Percentiles rank a stretch among this genome's conserved stretches.
Evolutionary conservation across 768 basidiomycete species (phyloP).

Genomic region (Clitopilus hobsonii): DNA sequence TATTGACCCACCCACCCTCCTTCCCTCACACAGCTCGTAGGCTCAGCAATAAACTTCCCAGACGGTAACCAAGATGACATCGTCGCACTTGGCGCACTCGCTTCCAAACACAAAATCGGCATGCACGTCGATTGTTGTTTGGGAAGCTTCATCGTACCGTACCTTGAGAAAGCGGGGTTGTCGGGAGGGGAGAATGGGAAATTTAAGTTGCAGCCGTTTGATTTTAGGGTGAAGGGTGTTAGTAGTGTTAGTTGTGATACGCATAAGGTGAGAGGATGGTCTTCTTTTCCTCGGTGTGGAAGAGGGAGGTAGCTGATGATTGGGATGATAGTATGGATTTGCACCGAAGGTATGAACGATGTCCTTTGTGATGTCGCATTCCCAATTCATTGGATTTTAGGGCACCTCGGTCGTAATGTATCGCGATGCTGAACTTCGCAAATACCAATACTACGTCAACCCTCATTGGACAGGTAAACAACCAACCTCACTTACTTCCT

Average conservation of each 20-base stretch:
- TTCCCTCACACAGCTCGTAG: constrained; percentile 55
- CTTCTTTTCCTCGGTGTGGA: not conserved
- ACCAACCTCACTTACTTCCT: not conserved
- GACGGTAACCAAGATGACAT: constrained; percentile 90
- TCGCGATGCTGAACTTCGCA: constrained; percentile 66
- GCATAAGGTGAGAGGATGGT: constrained; percentile 60
- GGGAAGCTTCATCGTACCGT: constrained; percentile 92
- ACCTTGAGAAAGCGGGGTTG: constrained; percentile 76
- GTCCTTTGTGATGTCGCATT: not conserved
- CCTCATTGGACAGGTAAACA: constrained; percentile 70
- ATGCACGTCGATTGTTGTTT: constrained; percentile 95
- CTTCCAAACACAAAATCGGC: constrained; percentile 70
- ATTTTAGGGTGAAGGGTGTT: constrained; percentile 88
- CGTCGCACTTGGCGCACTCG: constrained; percentile 68
- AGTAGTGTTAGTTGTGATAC: constrained; percentile 96
- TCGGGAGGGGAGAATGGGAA: constrained; percentile 49
- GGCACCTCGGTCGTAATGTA: constrained; percentile 97
- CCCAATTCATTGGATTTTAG: constrained; percentile 28
- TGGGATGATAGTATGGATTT: constrained; percentile 71
- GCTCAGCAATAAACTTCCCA: constrained; percentile 82
- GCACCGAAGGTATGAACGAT: constrained; percentile 69
- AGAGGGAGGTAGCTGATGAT: constrained; percentile 4
- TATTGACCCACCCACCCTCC: not conserved
- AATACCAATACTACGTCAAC: constrained; percentile 83
- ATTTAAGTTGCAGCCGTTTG: constrained; percentile 68